These are phyloP conservation scores for Coniosporium apollinis DNA, from an alignment of 495 filamentous ascomycete genomes.

Conservation along the genomic window DNA sequence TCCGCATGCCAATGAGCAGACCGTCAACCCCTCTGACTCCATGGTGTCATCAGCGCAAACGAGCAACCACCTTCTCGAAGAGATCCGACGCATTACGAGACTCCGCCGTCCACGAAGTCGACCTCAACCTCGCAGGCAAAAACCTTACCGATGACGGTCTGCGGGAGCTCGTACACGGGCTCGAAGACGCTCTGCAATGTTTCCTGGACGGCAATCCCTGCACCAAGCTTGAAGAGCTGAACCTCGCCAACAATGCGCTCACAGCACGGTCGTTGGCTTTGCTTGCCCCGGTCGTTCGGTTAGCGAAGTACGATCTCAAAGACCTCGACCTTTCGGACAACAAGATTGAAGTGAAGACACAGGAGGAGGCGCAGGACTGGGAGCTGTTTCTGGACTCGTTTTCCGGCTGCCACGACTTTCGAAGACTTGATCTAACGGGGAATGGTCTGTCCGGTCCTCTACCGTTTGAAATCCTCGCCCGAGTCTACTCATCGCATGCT, in stretches of 20 bases:
- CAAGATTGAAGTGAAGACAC: constrained; percentile 20
- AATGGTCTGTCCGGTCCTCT: constrained; percentile 24
- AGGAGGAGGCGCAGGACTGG: constrained; percentile 27
- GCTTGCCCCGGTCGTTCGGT: constrained; percentile 25
- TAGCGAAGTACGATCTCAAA: constrained; percentile 26
- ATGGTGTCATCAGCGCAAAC: constrained; percentile 3
- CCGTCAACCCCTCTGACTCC: constrained; percentile 4
- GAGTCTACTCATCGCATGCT: constrained; percentile 26
- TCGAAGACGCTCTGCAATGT: constrained; percentile 23
- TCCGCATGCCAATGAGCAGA: constrained; percentile 8
- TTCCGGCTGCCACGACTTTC: constrained; percentile 26
- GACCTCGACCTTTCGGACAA: constrained; percentile 34
- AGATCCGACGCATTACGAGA: constrained; percentile 17
- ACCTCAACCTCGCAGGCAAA: constrained; percentile 30
- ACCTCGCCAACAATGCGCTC: constrained; percentile 27
- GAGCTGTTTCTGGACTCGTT: constrained; percentile 28
- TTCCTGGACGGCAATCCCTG: constrained; percentile 17
- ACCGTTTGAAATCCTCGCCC: constrained; percentile 29
- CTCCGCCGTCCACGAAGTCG: constrained; percentile 28
- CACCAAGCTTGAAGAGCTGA: constrained; percentile 29
- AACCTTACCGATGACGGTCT: constrained; percentile 29
- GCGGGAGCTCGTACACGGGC: constrained; percentile 23
- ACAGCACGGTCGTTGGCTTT: constrained; percentile 23
- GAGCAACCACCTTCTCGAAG: constrained; percentile 11
- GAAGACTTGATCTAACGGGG: constrained; percentile 28